Base-by-base conservation (phyloP, 2,329 filamentous ascomycete genomes). In the Aspergillus jensenii region DNA sequence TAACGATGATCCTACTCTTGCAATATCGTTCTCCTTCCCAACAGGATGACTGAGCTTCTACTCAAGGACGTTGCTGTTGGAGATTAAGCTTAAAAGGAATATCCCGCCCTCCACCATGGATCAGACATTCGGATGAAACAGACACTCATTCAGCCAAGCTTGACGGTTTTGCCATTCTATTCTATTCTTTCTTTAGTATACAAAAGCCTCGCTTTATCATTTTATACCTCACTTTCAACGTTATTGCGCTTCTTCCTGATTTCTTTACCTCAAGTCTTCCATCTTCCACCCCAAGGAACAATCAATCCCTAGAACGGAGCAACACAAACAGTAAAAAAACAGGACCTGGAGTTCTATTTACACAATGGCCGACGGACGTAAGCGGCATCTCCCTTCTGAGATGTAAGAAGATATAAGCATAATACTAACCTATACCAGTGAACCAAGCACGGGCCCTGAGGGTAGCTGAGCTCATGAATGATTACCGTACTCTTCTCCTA, bases 381-480 rank as follows among this genome's bases (percentile, higher is more conserved):
- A 76, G 81, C 65, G 53, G 27, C 37, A 21, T 51, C 31, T 40
- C 21, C 31, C 11, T 33, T 11, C 21, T 27, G 6, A 15, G 12
- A n/a, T 21, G 17, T 25, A 45, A 53, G 50, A 46, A 4, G 21
- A 50, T 58, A 44, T 48, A 44, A 52, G 14, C 8, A 11, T 17
- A 52, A 31, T 44, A 62, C 66, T 51, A 64, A 56, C 45, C 21
- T 17, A 44, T 40, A 43, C 58, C 69, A 88, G 85, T 86, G 65
- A 88, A 88, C 68, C 80, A 87, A 69, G 84, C 83, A 58, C 83
- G 85, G 67, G 85, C 85, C 50, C 77, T 87, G 70, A 81, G 85
- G 64, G 75, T 88, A 63, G 78, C 84, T 47, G 85, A 88, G 71
- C 81, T 88, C 68, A 84, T 88, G 76, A 81, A 81, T 62, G 85